phyloP scores from a whole-genome alignment of 768 basidiomycete genomes.

The Russula abietina region DNA sequence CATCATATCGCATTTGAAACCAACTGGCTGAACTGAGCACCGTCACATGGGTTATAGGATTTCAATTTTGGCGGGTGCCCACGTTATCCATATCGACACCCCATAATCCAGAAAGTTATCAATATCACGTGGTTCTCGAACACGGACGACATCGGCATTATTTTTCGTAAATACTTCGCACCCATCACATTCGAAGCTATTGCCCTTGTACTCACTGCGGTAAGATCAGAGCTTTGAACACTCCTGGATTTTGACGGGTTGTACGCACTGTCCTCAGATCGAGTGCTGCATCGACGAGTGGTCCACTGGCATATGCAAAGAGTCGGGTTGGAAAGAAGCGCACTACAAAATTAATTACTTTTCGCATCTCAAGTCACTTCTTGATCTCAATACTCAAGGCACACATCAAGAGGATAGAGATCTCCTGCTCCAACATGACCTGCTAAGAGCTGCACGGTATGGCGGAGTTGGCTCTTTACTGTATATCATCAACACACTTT shows the following conservation, averaged over 20 bases:
- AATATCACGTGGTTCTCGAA: constrained; percentile 14
- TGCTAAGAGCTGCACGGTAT: constrained; percentile 14
- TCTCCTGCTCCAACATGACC: background rate
- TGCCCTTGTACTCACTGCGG: constrained; percentile 9
- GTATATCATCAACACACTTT: background rate
- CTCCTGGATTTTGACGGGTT: background rate
- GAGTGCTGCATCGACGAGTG: constrained; percentile 18
- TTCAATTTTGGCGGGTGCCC: background rate
- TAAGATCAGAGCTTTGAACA: background rate
- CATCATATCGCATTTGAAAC: background rate
- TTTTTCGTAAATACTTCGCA: constrained; percentile 1
- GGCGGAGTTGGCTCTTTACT: background rate
- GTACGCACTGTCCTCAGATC: background rate
- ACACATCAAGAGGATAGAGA: background rate
- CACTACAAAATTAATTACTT: background rate
- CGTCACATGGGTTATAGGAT: background rate
- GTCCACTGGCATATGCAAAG: background rate
- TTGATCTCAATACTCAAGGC: background rate
- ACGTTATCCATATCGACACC: constrained; percentile 6
- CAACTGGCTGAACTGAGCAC: no score
- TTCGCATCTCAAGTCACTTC: constrained; percentile 3
- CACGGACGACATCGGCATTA: background rate
- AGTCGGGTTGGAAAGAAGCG: background rate
- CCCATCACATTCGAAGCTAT: constrained; percentile 2
- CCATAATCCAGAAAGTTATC: constrained; percentile 10